phyloP scores from a whole-genome alignment of 306 rosid species.

The Argentina anserina region DNA sequence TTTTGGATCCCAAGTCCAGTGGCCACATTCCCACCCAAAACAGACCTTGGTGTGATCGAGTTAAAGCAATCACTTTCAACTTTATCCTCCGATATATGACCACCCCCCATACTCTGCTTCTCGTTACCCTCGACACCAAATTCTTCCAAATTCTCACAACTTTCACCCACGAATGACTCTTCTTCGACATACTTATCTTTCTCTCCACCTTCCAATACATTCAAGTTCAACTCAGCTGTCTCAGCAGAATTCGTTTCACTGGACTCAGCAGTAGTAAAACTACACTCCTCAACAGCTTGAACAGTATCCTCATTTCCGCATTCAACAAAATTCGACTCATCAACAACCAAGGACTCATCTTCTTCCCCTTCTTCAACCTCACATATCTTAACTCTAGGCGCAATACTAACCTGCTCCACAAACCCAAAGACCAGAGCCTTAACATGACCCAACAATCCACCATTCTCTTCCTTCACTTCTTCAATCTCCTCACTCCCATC shows the following conservation, averaged over 20 bases:
- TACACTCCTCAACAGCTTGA: slow-evolving; percentile 16
- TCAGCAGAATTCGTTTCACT: neutral
- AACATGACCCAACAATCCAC: slow-evolving; percentile 15
- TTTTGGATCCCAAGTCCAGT: slow-evolving; percentile 18
- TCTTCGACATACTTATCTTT: slow-evolving; percentile 10
- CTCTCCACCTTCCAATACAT: neutral
- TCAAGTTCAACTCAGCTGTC: neutral
- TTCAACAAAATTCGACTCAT: slow-evolving; percentile 6
- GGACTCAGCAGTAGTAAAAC: slow-evolving; percentile 12
- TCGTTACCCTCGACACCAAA: slow-evolving; percentile 11
- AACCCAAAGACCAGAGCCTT: slow-evolving; percentile 13
- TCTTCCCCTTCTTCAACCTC: slow-evolving; percentile 25
- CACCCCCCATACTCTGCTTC: slow-evolving; percentile 3
- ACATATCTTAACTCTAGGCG: slow-evolving; percentile 31
- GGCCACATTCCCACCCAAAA: slow-evolving; percentile 10
- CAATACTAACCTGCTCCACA: slow-evolving; percentile 16
- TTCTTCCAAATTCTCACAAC: neutral
- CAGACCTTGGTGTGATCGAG: slow-evolving; percentile 10
- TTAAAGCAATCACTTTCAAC: slow-evolving; percentile 16
- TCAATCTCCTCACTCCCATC: slow-evolving; percentile 27
- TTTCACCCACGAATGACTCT: slow-evolving; percentile 2
- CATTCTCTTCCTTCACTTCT: slow-evolving; percentile 17
- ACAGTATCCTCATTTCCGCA: slow-evolving; percentile 19
- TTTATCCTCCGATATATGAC: slow-evolving; percentile 12
- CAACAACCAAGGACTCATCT: neutral